Evolutionary conservation across 2,329 filamentous ascomycete genomes (phyloP).

Genomic region (Penicillium sp.): DNA sequence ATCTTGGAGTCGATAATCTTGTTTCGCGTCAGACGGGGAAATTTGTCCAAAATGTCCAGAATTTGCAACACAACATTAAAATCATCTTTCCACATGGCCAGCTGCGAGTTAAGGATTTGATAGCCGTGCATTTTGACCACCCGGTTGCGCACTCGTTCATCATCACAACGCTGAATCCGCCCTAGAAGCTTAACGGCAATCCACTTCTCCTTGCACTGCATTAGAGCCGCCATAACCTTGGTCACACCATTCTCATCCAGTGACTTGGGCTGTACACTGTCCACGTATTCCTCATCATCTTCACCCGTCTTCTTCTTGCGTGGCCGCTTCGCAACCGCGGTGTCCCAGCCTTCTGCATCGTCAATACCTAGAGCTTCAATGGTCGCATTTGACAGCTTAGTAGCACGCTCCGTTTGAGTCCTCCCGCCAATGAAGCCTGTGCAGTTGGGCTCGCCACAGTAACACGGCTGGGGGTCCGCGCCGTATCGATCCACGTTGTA

Average conservation of each 20-base stretch:
- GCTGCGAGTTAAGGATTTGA: slow-evolving; percentile 85
- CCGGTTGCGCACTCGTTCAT: slow-evolving; percentile 83
- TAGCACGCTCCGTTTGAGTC: slow-evolving; percentile 94
- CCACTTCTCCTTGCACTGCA: slow-evolving; percentile 99
- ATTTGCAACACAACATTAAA: slow-evolving; percentile 88
- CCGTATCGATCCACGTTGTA: slow-evolving; percentile 99
- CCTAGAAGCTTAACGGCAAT: slow-evolving; percentile 93
- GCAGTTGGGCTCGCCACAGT: slow-evolving; percentile 93
- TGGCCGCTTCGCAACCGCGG: slow-evolving; percentile 83
- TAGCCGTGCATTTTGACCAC: slow-evolving; percentile 98
- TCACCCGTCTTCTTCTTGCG: slow-evolving; percentile 91
- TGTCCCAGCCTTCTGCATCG: slow-evolving; percentile 90
- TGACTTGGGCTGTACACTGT: slow-evolving; percentile 78
- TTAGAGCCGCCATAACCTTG: slow-evolving; percentile 94
- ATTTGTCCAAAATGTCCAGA: slow-evolving; percentile 83
- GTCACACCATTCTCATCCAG: slow-evolving; percentile 83
- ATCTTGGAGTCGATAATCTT: slow-evolving; percentile 98
- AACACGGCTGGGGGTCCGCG: slow-evolving; percentile 94
- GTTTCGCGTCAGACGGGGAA: slow-evolving; percentile 91
- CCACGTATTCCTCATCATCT: slow-evolving; percentile 94
- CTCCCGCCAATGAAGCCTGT: slow-evolving; percentile 96
- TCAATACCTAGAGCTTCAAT: slow-evolving; percentile 97
- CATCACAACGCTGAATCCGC: slow-evolving; percentile 84
- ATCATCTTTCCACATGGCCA: slow-evolving; percentile 86
- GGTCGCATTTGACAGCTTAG: slow-evolving; percentile 84